Conservation (phyloP, 768 basidiomycete genomes). For the Strobilomyces echinocephalus region DNA sequence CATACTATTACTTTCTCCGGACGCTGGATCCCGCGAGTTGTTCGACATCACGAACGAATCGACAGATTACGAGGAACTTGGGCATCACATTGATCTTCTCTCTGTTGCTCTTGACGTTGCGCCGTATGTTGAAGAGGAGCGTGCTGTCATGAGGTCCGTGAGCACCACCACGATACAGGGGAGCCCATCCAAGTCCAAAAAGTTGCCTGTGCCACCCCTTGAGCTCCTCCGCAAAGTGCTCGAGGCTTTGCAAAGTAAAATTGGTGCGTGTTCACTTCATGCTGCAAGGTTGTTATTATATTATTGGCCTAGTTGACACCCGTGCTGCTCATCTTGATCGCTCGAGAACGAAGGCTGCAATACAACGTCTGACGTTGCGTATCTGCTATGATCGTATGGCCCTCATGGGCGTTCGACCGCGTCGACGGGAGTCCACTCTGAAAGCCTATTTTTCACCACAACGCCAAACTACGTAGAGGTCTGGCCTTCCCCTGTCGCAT, state of each 20-base stretch:
- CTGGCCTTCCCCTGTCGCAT: neutral
- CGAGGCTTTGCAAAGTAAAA: constrained; percentile 52
- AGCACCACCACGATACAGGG: constrained; percentile 12
- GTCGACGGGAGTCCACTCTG: constrained; percentile 23
- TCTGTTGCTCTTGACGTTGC: constrained; percentile 52
- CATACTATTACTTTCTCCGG: constrained; percentile 45
- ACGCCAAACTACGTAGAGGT: neutral
- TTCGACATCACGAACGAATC: constrained; percentile 52
- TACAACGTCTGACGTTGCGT: constrained; percentile 62
- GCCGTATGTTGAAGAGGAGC: constrained; percentile 52
- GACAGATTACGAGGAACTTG: constrained; percentile 60
- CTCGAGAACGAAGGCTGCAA: constrained; percentile 63
- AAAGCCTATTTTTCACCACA: constrained; percentile 29
- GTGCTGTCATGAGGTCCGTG: constrained; percentile 7
- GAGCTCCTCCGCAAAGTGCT: constrained; percentile 46
- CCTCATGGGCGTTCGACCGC: constrained; percentile 20
- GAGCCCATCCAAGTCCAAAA: constrained; percentile 28
- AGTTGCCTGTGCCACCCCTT: constrained; percentile 38
- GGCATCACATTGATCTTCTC: constrained; percentile 53
- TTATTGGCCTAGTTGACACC: constrained; percentile 49
- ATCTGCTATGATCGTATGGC: constrained; percentile 56
- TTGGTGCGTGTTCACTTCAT: constrained; percentile 42
- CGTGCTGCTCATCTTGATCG: constrained; percentile 74
- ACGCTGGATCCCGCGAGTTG: constrained; percentile 37
- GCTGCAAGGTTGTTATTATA: neutral